phyloP scores from a whole-genome alignment of 768 basidiomycete genomes.

The Stropharia rugosoannulata region DNA sequence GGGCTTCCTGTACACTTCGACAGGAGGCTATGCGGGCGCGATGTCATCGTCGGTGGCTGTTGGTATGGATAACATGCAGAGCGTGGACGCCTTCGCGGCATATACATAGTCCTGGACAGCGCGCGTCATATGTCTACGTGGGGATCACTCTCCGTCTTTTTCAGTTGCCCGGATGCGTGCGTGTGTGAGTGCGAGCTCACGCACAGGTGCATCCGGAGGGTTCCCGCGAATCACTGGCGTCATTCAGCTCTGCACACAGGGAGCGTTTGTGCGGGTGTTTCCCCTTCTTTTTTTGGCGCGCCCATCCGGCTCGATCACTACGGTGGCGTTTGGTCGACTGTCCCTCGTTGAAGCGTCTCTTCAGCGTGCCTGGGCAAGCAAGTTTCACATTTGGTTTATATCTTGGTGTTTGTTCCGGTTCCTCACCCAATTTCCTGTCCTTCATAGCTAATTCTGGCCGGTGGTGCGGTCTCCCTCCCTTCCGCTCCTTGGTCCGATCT shows the following conservation, averaged over 20 bases:
- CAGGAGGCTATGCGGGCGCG: slow-evolving; percentile 12
- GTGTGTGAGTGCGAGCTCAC: neutral
- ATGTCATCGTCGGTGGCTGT: slow-evolving; percentile 7
- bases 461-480: neutral
- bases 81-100: slow-evolving; percentile 15
- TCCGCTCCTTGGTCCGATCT: neutral
- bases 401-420: slow-evolving; percentile 1
- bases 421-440: neutral
- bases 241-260: neutral
- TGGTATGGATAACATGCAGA: slow-evolving; percentile 20
- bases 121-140: slow-evolving; percentile 5
- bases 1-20: slow-evolving; percentile 13
- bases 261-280: neutral
- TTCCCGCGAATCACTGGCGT: neutral
- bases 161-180: neutral
- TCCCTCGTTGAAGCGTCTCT: neutral
- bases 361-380: neutral
- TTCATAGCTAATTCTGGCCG: neutral
- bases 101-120: slow-evolving; percentile 14
- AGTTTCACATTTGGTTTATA: neutral
- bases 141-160: neutral
- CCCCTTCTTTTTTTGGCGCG: slow-evolving; percentile 5
- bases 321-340: neutral
- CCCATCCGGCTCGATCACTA: neutral
- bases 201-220: neutral